Evolutionary conservation across 176 grass and related monocot species (phyloP).

Genomic region (Coix lacrymajobi): DNA sequence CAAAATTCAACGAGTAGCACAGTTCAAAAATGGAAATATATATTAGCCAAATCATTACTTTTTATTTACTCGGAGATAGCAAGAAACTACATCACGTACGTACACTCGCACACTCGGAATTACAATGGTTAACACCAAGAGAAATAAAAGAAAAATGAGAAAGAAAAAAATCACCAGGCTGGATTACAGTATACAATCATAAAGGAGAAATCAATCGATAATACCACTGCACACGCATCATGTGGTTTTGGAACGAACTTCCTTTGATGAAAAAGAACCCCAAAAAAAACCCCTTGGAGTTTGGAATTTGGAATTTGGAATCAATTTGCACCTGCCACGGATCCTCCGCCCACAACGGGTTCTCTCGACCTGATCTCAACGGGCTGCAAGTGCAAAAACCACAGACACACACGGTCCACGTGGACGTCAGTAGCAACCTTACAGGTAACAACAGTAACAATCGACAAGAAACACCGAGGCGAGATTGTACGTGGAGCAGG

Average conservation of each 20-base stretch:
- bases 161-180: background rate
- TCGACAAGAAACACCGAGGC: background rate
- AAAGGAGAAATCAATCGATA: background rate
- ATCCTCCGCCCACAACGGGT: conserved; percentile 9
- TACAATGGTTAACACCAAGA: background rate
- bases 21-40: background rate
- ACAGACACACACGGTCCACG: background rate
- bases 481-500: background rate
- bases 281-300: background rate
- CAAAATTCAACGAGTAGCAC: background rate
- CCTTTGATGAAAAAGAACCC: background rate
- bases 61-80: background rate
- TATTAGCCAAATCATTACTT: background rate
- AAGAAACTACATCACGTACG: background rate
- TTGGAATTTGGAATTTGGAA: background rate
- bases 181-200: background rate
- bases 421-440: too few relatives aligned
- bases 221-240: background rate
- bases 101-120: background rate
- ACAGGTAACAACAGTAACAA: background rate
- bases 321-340: background rate
- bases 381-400: background rate
- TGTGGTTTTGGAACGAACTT: background rate
- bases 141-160: background rate
- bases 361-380: conserved; percentile 25